Percentiles rank a stretch among this genome's conserved stretches.
These are phyloP conservation scores for Codiaeum variegatum DNA, from an alignment of 441 rosid species.

Conservation along the genomic window DNA sequence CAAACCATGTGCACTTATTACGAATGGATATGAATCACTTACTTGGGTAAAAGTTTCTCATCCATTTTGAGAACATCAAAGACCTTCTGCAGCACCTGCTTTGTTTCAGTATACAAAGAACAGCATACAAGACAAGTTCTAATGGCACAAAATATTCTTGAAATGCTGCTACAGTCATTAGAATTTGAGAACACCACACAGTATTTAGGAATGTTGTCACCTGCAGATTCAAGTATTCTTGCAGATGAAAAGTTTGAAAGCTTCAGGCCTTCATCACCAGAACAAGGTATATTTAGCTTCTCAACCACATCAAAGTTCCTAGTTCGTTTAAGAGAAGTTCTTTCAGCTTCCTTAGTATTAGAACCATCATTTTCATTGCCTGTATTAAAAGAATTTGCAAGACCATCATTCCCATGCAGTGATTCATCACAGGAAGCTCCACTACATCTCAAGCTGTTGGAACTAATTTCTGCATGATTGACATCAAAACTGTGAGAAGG, in stretches of 20 bases:
- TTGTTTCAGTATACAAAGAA: slow-evolving; percentile 33
- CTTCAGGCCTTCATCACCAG: slow-evolving; percentile 21
- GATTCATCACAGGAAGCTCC: slow-evolving; percentile 16
- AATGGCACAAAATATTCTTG: slow-evolving; percentile 49
- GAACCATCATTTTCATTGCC: slow-evolving; percentile 19
- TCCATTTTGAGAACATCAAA: slow-evolving; percentile 50
- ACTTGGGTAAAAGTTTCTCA: slow-evolving; percentile 51
- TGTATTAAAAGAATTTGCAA: slow-evolving; percentile 27
- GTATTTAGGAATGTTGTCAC: slow-evolving; percentile 30
- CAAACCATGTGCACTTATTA: background rate
- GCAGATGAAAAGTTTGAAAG: slow-evolving; percentile 17
- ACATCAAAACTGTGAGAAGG: slow-evolving; percentile 27
- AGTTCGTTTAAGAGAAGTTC: slow-evolving; percentile 20
- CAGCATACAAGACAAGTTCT: slow-evolving; percentile 42
- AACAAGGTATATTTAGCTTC: slow-evolving; percentile 20
- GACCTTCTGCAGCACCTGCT: slow-evolving; percentile 41
- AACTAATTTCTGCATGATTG: slow-evolving; percentile 24
- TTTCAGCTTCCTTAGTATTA: slow-evolving; percentile 20
- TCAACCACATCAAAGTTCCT: slow-evolving; percentile 26
- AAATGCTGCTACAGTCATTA: slow-evolving; percentile 43
- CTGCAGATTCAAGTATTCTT: slow-evolving; percentile 25
- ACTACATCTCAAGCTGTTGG: slow-evolving; percentile 22
- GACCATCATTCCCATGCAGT: slow-evolving; percentile 19
- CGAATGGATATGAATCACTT: slow-evolving; percentile 8
- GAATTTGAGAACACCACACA: slow-evolving; percentile 41